Percentiles rank a stretch among this genome's conserved stretches.
Conservation (phyloP, 306 rosid genomes). For the Citrullus amarus region DNA sequence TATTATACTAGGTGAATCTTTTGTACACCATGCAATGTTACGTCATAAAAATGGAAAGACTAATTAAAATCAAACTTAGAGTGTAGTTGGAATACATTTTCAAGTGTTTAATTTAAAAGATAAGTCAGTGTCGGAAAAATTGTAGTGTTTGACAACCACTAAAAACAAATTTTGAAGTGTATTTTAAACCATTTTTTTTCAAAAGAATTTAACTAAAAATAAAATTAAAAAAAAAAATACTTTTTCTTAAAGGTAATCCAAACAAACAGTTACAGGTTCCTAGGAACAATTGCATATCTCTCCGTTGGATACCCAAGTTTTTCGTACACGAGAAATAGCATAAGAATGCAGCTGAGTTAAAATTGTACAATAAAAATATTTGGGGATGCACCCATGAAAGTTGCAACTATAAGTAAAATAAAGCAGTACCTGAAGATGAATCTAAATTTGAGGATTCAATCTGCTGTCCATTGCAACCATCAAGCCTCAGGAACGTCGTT, state of each 20-base stretch:
- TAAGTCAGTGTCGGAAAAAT: too few species aligned
- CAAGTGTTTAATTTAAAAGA: too few species aligned
- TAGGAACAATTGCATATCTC: constrained; percentile 94
- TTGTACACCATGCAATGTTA: neutral
- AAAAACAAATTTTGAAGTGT: too few species aligned
- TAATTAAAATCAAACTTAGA: constrained; percentile 15
- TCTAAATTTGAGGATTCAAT: constrained; percentile 59
- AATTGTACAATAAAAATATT: neutral
- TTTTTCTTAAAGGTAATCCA: too few species aligned
- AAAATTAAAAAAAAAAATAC: too few species aligned
- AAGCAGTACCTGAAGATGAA: constrained; percentile 51
- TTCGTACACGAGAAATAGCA: constrained; percentile 31
- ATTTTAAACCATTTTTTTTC: too few species aligned
- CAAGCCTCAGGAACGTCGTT: constrained; percentile 71
- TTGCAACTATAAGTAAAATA: constrained; percentile 2
- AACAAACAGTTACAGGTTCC: constrained; percentile 38
- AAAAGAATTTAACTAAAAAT: too few species aligned
- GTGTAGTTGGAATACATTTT: too few species aligned
- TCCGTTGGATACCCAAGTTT: constrained; percentile 50
- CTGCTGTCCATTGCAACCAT: constrained; percentile 67
- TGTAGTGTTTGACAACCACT: too few species aligned
- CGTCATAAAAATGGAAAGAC: neutral
- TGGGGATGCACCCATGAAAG: neutral
- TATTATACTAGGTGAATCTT: neutral
- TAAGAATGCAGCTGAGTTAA: neutral